Base-by-base conservation (phyloP, 768 basidiomycete species). In the Boletus speciosus region DNA sequence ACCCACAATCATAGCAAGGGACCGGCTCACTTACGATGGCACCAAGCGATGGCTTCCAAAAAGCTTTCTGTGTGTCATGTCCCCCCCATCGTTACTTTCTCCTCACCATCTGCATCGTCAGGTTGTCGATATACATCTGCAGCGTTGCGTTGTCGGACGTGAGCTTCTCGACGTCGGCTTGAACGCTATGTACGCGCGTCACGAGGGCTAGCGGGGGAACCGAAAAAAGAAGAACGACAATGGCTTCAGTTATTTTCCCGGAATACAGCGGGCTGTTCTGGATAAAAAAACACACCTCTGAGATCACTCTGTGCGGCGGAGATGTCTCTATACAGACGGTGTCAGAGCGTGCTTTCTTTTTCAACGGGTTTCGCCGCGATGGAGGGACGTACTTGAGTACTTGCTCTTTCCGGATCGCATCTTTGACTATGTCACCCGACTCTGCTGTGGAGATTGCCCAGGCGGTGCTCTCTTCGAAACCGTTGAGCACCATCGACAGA, bases 81-180 rank as follows among this genome's bases (percentile, higher is more conserved):
- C 46, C 15, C 6, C 46, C 4, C 16, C 16, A n/a, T 32, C 5
- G 14, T 79, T 70, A 88, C 68, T 86, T 81, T 56, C 88, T 76
- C 66, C 84, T 89, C 31, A 89, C 86, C 84, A 92, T 89, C 69
- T 93, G 91, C 63, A 89, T 78, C 0, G 91, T 93, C 62, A 93
- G 67, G 61, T 93, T 93, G 66, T 93, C 90, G 64, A 92, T 91
- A 65, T 93, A 93, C 83, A 85, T 87, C 65, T 93, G 90, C 51
- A 93, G 73, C 6, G 85, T 92, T 52, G 85, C 84, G 58, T 93
- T 93, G 47, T 85, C 87, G 5, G 89, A 87, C 2, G 77, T 72
- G 21, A 93, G 76, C 68, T 88, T 91, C 57, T 92, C 87, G n/a
- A 89, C 79, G 58, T 93, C 91, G 53, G 76, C 77, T 71, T 93